Percentiles rank a stretch among this genome's conserved stretches.
Evolutionary conservation across 495 filamentous ascomycete genomes (phyloP).

Genomic region (Lasiosphaeriaceae sp.): DNA sequence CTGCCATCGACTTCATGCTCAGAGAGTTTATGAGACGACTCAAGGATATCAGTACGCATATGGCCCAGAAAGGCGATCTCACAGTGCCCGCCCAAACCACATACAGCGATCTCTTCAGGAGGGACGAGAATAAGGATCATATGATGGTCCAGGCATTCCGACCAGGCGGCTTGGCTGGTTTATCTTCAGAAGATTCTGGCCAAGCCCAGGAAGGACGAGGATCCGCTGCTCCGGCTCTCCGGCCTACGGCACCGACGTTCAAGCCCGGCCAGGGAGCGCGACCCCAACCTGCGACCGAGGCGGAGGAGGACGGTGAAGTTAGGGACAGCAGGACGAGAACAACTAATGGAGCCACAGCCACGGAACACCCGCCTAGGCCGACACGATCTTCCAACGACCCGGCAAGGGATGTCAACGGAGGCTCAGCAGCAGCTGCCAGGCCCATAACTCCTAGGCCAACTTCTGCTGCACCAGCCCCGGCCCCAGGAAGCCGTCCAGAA

Average conservation of each 20-base stretch:
- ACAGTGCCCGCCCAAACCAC: constrained; percentile 85
- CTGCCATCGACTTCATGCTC: constrained; percentile 84
- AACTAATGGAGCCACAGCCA: constrained; percentile 11
- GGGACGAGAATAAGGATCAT: constrained; percentile 65
- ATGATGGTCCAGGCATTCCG: constrained; percentile 79
- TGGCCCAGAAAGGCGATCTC: constrained; percentile 75
- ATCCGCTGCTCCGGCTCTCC: constrained; percentile 27
- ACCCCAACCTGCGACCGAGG: constrained; percentile 47
- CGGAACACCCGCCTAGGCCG: constrained; percentile 5
- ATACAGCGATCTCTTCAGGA: constrained; percentile 73
- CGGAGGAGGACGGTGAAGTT: constrained; percentile 71
- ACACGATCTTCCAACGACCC: constrained; percentile 15
- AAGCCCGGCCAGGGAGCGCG: constrained; percentile 33
- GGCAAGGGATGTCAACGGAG: constrained; percentile 9
- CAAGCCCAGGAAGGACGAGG: constrained; percentile 36
- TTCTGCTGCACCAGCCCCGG: constrained; percentile 11
- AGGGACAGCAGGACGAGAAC: constrained; percentile 54
- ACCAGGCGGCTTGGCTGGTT: constrained; percentile 24
- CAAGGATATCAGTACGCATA: constrained; percentile 67
- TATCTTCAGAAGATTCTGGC: constrained; percentile 28
- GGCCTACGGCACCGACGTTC: constrained; percentile 44
- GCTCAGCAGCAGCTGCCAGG: constrained; percentile 6
- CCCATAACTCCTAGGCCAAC: constrained; percentile 18
- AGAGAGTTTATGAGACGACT: constrained; percentile 64
- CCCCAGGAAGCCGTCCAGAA: constrained; percentile 22